Percentiles rank a stretch among this genome's conserved stretches.
Conservation (phyloP, 2,329 filamentous ascomycete genomes). For the Leptosphaerulina australis region DNA sequence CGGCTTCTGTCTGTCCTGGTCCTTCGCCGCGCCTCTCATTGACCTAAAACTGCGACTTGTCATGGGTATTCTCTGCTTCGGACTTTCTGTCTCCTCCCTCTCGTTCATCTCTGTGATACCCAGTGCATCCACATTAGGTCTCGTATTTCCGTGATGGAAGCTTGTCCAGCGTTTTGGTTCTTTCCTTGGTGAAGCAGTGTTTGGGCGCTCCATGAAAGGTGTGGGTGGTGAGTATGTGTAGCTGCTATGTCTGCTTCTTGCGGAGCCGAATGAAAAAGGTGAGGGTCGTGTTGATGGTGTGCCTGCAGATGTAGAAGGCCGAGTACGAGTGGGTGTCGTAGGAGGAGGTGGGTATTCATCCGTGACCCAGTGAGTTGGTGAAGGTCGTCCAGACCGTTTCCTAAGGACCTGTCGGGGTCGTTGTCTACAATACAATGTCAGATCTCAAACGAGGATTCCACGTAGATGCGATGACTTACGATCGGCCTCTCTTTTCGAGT, state of each 20-base stretch:
- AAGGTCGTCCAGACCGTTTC: slow-evolving; percentile 19
- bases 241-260: slow-evolving; percentile 15
- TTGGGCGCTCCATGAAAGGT: slow-evolving; percentile 10
- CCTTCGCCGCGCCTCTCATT: slow-evolving; percentile 13
- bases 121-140: slow-evolving; percentile 9
- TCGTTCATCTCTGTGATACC: slow-evolving; percentile 8
- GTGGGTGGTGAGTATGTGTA: slow-evolving; percentile 17
- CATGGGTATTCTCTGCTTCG: slow-evolving; percentile 1
- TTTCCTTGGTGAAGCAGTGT: slow-evolving; percentile 10
- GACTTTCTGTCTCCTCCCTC: background rate
- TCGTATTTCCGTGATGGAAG: slow-evolving; percentile 4
- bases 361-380: slow-evolving; percentile 9
- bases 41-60: slow-evolving; percentile 14
- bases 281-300: slow-evolving; percentile 6
- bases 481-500: slow-evolving; percentile 29
- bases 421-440: slow-evolving; percentile 7
- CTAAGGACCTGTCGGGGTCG: slow-evolving; percentile 26
- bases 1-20: slow-evolving; percentile 17
- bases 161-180: slow-evolving; percentile 15
- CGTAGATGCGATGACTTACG: slow-evolving; percentile 4
- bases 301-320: slow-evolving; percentile 17
- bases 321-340: slow-evolving; percentile 17
- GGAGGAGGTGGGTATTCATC: slow-evolving; percentile 11
- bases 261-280: slow-evolving; percentile 21
- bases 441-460: too few relatives aligned